Evolutionary conservation across 225 moss, liverwort and hornwort species (phyloP).

Genomic region (Lunularia cruciata): DNA sequence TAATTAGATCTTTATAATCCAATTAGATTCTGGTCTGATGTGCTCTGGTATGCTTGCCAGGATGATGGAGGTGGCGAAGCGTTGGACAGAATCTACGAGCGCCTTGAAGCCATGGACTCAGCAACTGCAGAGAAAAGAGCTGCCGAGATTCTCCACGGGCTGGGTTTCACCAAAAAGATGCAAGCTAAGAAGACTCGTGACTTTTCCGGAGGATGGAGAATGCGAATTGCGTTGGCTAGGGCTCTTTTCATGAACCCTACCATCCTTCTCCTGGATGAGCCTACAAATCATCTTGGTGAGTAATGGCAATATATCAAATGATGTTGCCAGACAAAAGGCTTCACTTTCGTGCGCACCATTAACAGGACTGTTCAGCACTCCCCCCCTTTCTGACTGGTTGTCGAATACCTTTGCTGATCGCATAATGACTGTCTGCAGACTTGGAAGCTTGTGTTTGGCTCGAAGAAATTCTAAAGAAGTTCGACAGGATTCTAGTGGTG

Average conservation of each 20-base stretch:
- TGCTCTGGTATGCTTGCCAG: conserved; percentile 25
- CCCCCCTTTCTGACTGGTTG: too few relatives aligned
- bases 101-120: conserved; percentile 88
- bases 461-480: conserved; percentile 81
- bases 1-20: too few relatives aligned
- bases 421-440: conserved; percentile 56
- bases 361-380: too few relatives aligned
- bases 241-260: conserved; percentile 98
- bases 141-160: conserved; percentile 83
- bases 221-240: conserved; percentile 88
- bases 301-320: too few relatives aligned
- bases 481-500: conserved; percentile 82
- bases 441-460: conserved; percentile 93
- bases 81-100: conserved; percentile 82
- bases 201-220: conserved; percentile 97
- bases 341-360: too few relatives aligned
- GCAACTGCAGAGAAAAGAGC: conserved; percentile 93
- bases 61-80: conserved; percentile 93
- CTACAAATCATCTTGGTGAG: conserved; percentile 95
- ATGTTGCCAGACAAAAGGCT: too few relatives aligned
- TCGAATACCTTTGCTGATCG: too few relatives aligned
- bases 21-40: too few relatives aligned
- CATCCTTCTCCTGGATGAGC: conserved; percentile 87
- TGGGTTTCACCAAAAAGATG: conserved; percentile 92
- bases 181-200: conserved; percentile 87